Conservation (phyloP, 176 grass and related monocot genomes). For the Oryza glumipatula region DNA sequence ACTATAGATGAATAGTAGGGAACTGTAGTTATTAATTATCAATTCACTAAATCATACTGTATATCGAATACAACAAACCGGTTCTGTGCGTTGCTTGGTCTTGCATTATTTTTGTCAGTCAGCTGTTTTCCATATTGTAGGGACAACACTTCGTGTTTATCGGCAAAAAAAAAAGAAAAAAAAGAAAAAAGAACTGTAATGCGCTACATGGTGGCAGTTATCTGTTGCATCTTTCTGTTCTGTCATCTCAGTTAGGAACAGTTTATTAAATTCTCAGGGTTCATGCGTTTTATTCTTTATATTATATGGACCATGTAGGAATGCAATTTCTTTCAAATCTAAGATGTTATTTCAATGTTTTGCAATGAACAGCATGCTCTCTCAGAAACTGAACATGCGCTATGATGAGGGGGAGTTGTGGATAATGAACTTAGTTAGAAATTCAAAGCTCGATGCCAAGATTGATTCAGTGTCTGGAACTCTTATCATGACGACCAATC, state of each 20-base stretch:
- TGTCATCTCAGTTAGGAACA: background rate
- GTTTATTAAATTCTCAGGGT: background rate
- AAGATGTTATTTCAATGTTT: background rate
- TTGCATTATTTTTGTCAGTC: too few species aligned
- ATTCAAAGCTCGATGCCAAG: conserved; percentile 88
- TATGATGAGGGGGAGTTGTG: conserved; percentile 76
- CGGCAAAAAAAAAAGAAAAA: too few species aligned
- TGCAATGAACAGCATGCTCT: conserved; percentile 65
- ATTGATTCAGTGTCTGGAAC: conserved; percentile 82
- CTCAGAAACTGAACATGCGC: conserved; percentile 83
- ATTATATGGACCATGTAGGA: background rate
- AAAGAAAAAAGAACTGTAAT: too few species aligned
- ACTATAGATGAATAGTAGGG: background rate
- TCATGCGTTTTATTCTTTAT: background rate
- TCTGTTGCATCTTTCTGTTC: background rate
- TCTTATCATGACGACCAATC: conserved; percentile 75
- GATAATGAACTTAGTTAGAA: conserved; percentile 87
- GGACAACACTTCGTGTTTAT: too few species aligned
- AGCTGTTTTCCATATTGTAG: too few species aligned
- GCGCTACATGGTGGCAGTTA: background rate
- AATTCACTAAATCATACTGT: background rate
- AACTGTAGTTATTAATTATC: background rate
- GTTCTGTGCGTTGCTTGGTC: too few species aligned
- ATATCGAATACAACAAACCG: background rate
- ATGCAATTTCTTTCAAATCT: background rate